Evolutionary conservation across 192 early-diverging fungal genomes (phyloP).

Genomic region (Backusella liffmaniae): DNA sequence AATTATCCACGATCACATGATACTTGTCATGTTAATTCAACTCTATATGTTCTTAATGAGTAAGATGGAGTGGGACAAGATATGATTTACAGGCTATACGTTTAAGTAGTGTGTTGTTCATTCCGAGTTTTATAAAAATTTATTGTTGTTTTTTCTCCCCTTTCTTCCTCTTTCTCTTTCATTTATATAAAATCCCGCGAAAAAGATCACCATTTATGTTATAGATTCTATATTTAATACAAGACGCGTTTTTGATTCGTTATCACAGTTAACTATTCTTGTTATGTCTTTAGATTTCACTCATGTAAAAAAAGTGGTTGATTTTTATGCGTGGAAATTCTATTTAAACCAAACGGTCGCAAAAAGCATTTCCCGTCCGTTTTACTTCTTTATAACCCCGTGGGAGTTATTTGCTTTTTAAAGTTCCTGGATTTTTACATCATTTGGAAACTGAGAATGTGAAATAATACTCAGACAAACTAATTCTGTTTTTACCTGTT

Average conservation of each 20-base stretch:
- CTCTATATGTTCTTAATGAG: background rate
- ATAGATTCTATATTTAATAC: background rate
- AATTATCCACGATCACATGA: constrained; percentile 16
- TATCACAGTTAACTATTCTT: background rate
- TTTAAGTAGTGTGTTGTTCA: background rate
- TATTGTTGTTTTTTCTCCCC: background rate
- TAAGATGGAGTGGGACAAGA: background rate
- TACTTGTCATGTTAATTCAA: background rate
- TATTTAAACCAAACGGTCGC: background rate
- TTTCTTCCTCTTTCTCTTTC: background rate
- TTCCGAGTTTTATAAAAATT: background rate
- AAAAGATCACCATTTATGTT: background rate
- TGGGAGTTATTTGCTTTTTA: background rate
- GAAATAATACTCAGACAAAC: background rate
- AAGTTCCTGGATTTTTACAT: background rate
- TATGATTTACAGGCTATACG: background rate
- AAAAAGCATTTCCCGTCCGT: background rate
- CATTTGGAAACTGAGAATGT: background rate
- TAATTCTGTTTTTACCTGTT: background rate
- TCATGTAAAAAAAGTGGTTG: background rate
- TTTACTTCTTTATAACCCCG: background rate
- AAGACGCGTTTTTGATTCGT: background rate
- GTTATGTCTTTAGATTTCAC: background rate
- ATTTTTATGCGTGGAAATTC: background rate
- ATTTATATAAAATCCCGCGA: background rate